Base-by-base conservation (phyloP, 2,329 filamentous ascomycete genomes). In the Aspergillus unguis region DNA sequence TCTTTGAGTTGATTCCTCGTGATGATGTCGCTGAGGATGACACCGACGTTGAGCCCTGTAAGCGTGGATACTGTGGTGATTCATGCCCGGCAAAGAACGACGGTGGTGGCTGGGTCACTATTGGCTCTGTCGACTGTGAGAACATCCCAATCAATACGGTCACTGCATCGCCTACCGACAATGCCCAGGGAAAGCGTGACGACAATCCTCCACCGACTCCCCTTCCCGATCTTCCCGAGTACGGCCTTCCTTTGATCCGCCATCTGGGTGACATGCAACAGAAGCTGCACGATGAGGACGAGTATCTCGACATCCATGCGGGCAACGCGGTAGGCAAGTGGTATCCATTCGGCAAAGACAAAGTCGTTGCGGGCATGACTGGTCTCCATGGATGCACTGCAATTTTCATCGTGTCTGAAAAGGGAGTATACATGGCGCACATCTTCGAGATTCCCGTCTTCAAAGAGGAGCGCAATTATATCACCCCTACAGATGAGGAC, bases 371-470 rank as follows among this genome's bases (percentile, higher is more conserved):
- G 8, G 49, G 49, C 8, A n/a, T 52, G 6, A 40, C 37, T 6
- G 42, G 35, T 6, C 42, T 52, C 10, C 41, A 32, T 10, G 43
- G 49, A 4, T 52, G 49, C 31, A 52, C 49, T 6, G 36, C 38
- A n/a, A 11, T 52, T 17, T 27, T 46, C 10, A 46, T 52, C 23
- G n/a, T 41, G 17, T 23, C 49, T 5, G 41, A 29, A 5, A 35
- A 33, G 5, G 49, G 49, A 10, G 33, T 40, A n/a, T 52, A 52
- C 36, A 17, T 46, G 10, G 26, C 49, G 17, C 49, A 52, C 27
- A 46, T 52, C 8, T 52, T n/a, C 11, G 43, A 52, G 29, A 9
- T 6, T 5, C 35, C 28, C 2, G 27, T 51, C 17, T 51, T 51
- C 26, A 33, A 11, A 7, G 32, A 33, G 8, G 8, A 33, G 32